Conservation (phyloP, 2,329 filamentous ascomycete genomes). For the Westerdykella ornata region DNA sequence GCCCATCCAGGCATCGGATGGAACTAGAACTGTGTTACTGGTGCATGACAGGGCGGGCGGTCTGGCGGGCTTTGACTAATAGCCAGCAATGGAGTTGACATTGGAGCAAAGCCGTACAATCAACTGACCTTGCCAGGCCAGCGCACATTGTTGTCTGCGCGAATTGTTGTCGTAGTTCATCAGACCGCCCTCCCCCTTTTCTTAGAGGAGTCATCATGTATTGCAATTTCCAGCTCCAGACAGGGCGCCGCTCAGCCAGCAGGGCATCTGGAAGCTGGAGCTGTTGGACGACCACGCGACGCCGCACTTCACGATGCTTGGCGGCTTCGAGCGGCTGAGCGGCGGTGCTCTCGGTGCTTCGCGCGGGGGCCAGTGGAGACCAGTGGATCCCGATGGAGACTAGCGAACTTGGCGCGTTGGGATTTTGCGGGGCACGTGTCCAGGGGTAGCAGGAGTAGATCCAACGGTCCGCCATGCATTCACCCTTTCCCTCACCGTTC, state of each 20-base stretch:
- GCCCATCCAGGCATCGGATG: not conserved
- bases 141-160: not conserved
- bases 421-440: constrained; percentile 19
- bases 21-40: not conserved
- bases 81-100: not conserved
- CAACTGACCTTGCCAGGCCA: not conserved
- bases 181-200: too few relatives aligned
- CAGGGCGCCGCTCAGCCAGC: not conserved
- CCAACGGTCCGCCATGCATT: not conserved
- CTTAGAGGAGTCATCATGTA: too few relatives aligned
- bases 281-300: not conserved
- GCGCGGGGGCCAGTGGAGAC: too few relatives aligned
- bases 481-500: too few relatives aligned
- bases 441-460: not conserved
- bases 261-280: not conserved
- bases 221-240: too few relatives aligned
- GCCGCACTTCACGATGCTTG: constrained; percentile 9
- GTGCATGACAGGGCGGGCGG: not conserved
- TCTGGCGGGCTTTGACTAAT: constrained; percentile 6
- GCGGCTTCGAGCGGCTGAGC: constrained; percentile 1
- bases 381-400: too few relatives aligned
- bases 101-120: not conserved
- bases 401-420: not conserved
- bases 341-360: too few relatives aligned
- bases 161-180: too few relatives aligned